phyloP scores from a whole-genome alignment of 352 stramenopile species.

The Peronospora destructor region DNA sequence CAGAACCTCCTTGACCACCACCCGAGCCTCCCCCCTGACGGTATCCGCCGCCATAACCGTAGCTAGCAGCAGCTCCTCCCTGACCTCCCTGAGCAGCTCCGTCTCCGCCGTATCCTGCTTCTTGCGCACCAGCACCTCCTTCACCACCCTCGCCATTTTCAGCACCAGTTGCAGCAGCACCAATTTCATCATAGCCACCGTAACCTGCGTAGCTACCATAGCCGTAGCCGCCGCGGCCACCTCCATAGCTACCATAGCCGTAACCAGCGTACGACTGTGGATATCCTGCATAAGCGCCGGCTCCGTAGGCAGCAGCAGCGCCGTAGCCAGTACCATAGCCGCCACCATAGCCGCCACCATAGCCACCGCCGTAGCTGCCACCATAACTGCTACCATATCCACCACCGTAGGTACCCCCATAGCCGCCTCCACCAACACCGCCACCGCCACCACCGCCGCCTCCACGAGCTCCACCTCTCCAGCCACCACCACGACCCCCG shows the following conservation, averaged over 20 bases:
- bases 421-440: conserved; percentile 23
- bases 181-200: conserved; percentile 11
- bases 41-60: conserved; percentile 42
- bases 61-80: conserved; percentile 12
- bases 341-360: conserved; percentile 29
- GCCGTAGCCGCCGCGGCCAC: conserved; percentile 35
- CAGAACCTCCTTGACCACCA: conserved; percentile 45
- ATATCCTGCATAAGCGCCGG: conserved; percentile 34
- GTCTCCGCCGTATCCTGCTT: conserved; percentile 31
- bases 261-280: conserved; percentile 33
- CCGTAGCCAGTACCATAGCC: conserved; percentile 28
- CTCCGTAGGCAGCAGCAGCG: conserved; percentile 26
- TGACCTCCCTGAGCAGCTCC: conserved; percentile 21
- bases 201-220: conserved; percentile 36
- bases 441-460: conserved; percentile 24
- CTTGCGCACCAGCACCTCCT: conserved; percentile 27
- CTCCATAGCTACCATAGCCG: conserved; percentile 42
- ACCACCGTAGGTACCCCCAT: conserved; percentile 18
- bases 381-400: conserved; percentile 25
- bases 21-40: conserved; percentile 48
- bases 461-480: conserved; percentile 23
- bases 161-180: conserved; percentile 21
- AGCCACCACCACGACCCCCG: conserved; percentile 22
- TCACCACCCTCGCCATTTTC: conserved; percentile 23
- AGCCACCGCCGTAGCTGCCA: conserved; percentile 22